Evolutionary conservation across 2,329 filamentous ascomycete genomes (phyloP).

Genomic region (Nemania sp.): DNA sequence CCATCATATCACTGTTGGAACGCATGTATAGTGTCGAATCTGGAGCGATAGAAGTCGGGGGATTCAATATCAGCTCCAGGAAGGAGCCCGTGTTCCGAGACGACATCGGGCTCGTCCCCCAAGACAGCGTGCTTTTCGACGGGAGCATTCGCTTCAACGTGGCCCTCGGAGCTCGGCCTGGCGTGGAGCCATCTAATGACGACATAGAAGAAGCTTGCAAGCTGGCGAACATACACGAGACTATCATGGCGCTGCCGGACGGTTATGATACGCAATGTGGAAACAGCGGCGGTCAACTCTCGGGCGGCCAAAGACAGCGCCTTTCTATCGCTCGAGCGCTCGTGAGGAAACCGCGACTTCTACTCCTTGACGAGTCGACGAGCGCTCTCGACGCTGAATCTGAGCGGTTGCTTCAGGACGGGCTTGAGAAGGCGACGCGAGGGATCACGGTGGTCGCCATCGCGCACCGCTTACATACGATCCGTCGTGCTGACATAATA

Average conservation of each 20-base stretch:
- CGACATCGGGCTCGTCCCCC: slow-evolving; percentile 59
- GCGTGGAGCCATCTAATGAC: slow-evolving; percentile 55
- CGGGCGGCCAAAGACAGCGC: slow-evolving; percentile 78
- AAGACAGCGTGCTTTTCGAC: slow-evolving; percentile 61
- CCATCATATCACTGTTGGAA: slow-evolving; percentile 52
- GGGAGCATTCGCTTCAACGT: slow-evolving; percentile 61
- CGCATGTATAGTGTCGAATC: slow-evolving; percentile 56
- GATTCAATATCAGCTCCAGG: slow-evolving; percentile 48
- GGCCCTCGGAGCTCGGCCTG: slow-evolving; percentile 57
- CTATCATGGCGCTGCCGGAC: slow-evolving; percentile 62
- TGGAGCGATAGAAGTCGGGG: slow-evolving; percentile 57
- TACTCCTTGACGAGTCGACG: slow-evolving; percentile 83
- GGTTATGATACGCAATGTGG: slow-evolving; percentile 70
- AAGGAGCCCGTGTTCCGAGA: slow-evolving; percentile 52
- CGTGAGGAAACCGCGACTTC: slow-evolving; percentile 69
- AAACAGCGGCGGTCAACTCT: slow-evolving; percentile 73
- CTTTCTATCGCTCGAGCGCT: slow-evolving; percentile 78
- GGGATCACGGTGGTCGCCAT: slow-evolving; percentile 62
- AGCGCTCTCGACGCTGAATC: slow-evolving; percentile 74
- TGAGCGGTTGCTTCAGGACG: slow-evolving; percentile 67
- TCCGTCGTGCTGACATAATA: slow-evolving; percentile 60
- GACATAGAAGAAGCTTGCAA: slow-evolving; percentile 70
- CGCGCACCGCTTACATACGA: slow-evolving; percentile 60
- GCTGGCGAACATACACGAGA: slow-evolving; percentile 71
- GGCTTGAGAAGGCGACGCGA: slow-evolving; percentile 60